Conservation (phyloP, 331 rosid species). For the Prunus yedoensis region DNA sequence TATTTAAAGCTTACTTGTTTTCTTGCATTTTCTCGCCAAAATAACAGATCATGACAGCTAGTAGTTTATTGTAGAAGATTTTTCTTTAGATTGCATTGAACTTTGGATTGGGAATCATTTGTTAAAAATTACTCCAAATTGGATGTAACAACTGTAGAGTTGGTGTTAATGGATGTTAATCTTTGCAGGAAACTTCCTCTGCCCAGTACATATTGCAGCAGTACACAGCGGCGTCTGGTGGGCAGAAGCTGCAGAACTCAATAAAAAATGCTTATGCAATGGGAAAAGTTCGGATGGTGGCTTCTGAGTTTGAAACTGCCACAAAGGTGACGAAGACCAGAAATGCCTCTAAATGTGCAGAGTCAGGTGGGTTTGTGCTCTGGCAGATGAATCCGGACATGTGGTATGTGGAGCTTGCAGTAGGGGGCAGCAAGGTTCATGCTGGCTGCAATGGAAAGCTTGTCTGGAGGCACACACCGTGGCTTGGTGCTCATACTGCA, state of each 20-base stretch:
- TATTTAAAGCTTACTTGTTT: conserved; percentile 5
- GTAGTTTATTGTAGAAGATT: neutral
- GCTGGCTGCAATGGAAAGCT: conserved; percentile 97
- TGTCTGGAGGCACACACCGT: conserved; percentile 99
- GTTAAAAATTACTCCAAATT: neutral
- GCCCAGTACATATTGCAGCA: conserved; percentile 99
- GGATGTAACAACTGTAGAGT: neutral
- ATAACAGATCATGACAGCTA: conserved; percentile 17
- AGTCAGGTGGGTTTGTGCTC: conserved; percentile 96
- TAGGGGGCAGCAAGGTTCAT: conserved; percentile 92
- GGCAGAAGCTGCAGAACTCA: conserved; percentile 84
- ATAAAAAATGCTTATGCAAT: conserved; percentile 91
- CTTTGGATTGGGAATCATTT: neutral
- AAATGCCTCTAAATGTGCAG: conserved; percentile 70
- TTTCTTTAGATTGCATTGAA: neutral
- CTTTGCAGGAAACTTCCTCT: conserved; percentile 86
- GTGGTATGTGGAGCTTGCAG: conserved; percentile 99
- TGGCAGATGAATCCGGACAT: conserved; percentile 99
- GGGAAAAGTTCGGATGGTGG: conserved; percentile 96
- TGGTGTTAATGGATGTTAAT: conserved; percentile 6
- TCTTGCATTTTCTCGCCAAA: neutral
- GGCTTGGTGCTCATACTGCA: conserved; percentile 97
- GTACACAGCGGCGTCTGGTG: conserved; percentile 93
- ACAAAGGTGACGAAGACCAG: conserved; percentile 72
- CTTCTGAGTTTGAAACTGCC: conserved; percentile 96